Base-by-base conservation (phyloP, 129 eudicot species). In the Helichrysum umbraculigerum region DNA sequence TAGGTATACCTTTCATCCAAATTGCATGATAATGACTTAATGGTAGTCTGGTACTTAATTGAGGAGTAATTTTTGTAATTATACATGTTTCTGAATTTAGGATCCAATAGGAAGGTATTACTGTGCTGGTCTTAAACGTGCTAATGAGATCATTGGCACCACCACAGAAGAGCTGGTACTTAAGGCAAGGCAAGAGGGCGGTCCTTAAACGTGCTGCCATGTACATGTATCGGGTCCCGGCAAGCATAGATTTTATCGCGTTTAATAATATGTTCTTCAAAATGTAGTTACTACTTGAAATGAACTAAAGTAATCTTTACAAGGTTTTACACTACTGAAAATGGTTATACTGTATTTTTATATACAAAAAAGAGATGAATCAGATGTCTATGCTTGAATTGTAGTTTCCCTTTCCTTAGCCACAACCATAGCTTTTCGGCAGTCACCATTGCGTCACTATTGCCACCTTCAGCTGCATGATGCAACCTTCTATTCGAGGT, bases 131-230 rank as follows among this genome's bases (percentile, higher is more conserved):
- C 87, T 93, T 19, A 91, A 88, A 91, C 96, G 98, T 33, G 98
- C 97, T 5, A 93, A 93, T 68, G 98, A 91, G 86, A 93, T 93
- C 66, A 93, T 93, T 63, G 98, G 98, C 58, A 91, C 89, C 62
- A 93, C 98, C 19, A 93, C 98, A 16, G 97, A 93, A 81, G 98
- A 93, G 85, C 86, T 91, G 54, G 96, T 93, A 54, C 86, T 91
- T 39, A 91, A 87, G 83, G 97, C 94, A 61, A 87, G 81, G 81
- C 88, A 85, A 62, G 89, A 80, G 71, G 79, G 75, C 21, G 57
- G 62, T 66, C 33, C 79, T 66, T 65, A 79, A 79, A 64, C 9
- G 51, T 47, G 29, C 14, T 62, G 19, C 10, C 58, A 30, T 33
- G 60, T 62, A 17, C 51, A 15, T 28, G 41, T 29, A 4, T 65